A percentile compares a stretch with the other conserved stretches of the same genome.
Conservation (phyloP, 1,284 basidiomycete species). For the Tylopilus orsonianus region DNA sequence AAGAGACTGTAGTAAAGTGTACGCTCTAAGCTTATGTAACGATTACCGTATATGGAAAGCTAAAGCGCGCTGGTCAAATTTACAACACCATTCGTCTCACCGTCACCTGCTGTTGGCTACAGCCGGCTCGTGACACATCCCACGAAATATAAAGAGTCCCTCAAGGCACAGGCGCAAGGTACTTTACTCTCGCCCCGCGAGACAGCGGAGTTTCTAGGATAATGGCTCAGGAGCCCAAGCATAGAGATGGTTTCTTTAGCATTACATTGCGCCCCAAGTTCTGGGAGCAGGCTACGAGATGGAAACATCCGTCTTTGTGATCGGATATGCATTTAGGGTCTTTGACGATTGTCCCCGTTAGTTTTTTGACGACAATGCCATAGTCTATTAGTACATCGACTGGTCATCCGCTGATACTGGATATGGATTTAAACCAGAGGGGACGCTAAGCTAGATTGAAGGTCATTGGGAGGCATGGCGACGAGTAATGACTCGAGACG, state of each 20-base stretch:
- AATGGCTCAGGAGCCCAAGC: constrained; percentile 26
- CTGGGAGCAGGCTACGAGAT: constrained; percentile 25
- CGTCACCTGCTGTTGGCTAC: too few species aligned
- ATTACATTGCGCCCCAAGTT: constrained; percentile 19
- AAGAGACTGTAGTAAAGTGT: too few species aligned
- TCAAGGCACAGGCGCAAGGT: constrained; percentile 27
- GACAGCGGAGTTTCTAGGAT: constrained; percentile 31
- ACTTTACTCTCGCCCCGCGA: constrained; percentile 28
- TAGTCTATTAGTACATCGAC: constrained; percentile 17
- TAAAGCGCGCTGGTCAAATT: too few species aligned
- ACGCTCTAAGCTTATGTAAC: too few species aligned
- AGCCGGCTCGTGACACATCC: constrained; percentile 29
- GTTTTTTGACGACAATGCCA: constrained; percentile 22
- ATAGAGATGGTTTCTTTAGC: constrained; percentile 21
- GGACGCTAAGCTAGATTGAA: constrained; percentile 11
- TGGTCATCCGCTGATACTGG: background rate
- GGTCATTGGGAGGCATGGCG: constrained; percentile 18
- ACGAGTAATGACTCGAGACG: too few species aligned
- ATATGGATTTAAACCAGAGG: constrained; percentile 13
- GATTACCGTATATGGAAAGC: too few species aligned
- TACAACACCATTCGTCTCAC: too few species aligned
- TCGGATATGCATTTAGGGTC: constrained; percentile 27
- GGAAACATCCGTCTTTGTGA: constrained; percentile 21
- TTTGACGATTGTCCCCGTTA: constrained; percentile 24
- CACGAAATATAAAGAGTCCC: constrained; percentile 22